phyloP scores from a whole-genome alignment of 2,329 filamentous ascomycete genomes.

The Penicillium sp. region DNA sequence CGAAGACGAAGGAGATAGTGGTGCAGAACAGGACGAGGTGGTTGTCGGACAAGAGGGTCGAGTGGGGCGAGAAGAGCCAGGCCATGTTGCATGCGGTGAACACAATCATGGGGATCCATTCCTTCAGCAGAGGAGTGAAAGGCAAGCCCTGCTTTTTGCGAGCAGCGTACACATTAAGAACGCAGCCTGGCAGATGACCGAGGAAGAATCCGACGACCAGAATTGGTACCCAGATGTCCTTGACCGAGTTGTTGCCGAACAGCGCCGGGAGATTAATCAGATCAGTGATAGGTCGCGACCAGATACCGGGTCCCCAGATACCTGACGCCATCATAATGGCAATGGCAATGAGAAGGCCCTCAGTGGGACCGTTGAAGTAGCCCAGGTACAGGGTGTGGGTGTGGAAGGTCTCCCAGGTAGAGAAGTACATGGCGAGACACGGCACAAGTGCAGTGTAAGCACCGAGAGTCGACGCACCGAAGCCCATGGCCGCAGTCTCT shows the following conservation, averaged over 20 bases:
- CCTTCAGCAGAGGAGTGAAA: constrained; percentile 77
- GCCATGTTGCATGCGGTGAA: constrained; percentile 72
- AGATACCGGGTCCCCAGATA: constrained; percentile 83
- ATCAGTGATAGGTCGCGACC: constrained; percentile 71
- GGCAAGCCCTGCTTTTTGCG: constrained; percentile 70
- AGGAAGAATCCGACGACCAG: constrained; percentile 64
- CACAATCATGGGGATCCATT: constrained; percentile 88
- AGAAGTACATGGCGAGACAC: constrained; percentile 97
- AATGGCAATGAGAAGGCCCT: constrained; percentile 87
- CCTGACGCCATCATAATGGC: constrained; percentile 82
- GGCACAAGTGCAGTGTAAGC: constrained; percentile 90
- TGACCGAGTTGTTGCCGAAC: constrained; percentile 71
- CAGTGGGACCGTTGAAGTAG: constrained; percentile 94
- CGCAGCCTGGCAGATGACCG: constrained; percentile 82
- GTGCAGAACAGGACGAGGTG: constrained; percentile 88
- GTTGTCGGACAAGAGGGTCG: constrained; percentile 75
- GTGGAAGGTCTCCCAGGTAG: constrained; percentile 99
- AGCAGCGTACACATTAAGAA: constrained; percentile 78
- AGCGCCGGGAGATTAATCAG: constrained; percentile 63
- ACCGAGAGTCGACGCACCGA: constrained; percentile 78
- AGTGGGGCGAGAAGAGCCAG: constrained; percentile 90
- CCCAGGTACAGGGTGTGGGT: constrained; percentile 96
- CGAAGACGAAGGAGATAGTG: constrained; percentile 95
- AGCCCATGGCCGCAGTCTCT: constrained; percentile 88
- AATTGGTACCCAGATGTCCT: constrained; percentile 81